Evolutionary conservation across 257 asterid species (phyloP).

Genomic region (Solanum chilense): DNA sequence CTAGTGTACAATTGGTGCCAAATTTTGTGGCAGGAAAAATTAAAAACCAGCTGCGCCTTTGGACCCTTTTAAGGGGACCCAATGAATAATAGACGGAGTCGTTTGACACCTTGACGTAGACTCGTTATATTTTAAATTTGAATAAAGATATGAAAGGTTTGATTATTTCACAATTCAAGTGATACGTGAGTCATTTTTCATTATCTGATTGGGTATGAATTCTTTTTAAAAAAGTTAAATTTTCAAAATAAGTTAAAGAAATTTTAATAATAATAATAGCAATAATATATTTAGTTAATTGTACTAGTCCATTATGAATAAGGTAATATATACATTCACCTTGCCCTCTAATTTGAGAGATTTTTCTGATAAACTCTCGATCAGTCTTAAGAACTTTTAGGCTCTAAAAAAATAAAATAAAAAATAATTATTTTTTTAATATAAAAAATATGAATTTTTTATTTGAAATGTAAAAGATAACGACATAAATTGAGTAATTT

Average conservation of each 20-base stretch:
- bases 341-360: too few species aligned
- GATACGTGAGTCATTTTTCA: rapidly evolving
- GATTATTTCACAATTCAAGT: not conserved
- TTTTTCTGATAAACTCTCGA: too few species aligned
- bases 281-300: not conserved
- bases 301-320: not conserved
- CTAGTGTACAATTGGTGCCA: not conserved
- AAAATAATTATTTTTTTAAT: not conserved
- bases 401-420: not conserved
- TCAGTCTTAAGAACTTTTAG: rapidly evolving
- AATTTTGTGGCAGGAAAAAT: not conserved
- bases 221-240: too few species aligned
- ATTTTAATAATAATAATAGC: not conserved
- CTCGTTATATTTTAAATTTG: not conserved
- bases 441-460: not conserved
- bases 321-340: not conserved
- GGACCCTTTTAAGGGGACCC: not conserved
- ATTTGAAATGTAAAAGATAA: not conserved
- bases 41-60: not conserved
- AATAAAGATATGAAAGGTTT: rapidly evolving
- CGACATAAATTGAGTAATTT: not conserved
- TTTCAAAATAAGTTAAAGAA: not conserved
- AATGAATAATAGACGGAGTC: not conserved
- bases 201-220: not conserved
- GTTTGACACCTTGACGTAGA: not conserved